Evolutionary conservation across 495 filamentous ascomycete genomes (phyloP).

Genomic region (Patellaria atrata): DNA sequence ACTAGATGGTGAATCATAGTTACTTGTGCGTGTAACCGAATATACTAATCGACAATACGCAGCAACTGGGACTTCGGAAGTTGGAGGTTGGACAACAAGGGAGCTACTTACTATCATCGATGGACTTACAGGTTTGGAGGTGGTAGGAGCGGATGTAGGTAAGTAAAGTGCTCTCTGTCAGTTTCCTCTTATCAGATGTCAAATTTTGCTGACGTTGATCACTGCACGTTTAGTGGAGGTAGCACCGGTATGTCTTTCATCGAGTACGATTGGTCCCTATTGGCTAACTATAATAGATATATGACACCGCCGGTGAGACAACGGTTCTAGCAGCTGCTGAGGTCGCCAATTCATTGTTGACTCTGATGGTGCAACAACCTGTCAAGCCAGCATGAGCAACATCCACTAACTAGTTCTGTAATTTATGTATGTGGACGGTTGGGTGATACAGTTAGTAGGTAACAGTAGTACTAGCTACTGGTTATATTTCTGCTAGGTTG

Average conservation of each 20-base stretch:
- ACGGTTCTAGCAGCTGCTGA: slow-evolving; percentile 36
- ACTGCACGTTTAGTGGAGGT: slow-evolving; percentile 31
- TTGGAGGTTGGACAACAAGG: slow-evolving; percentile 29
- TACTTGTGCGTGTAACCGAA: neutral
- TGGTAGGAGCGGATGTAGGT: slow-evolving; percentile 30
- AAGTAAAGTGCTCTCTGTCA: slow-evolving; percentile 8
- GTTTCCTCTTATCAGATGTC: neutral
- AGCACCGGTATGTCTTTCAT: too few species aligned
- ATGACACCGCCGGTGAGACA: slow-evolving; percentile 35
- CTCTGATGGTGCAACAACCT: slow-evolving; percentile 30
- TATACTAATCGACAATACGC: slow-evolving; percentile 1
- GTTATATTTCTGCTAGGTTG: too few species aligned
- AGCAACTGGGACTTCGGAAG: slow-evolving; percentile 29
- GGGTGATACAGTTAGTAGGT: neutral
- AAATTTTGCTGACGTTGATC: slow-evolving; percentile 1
- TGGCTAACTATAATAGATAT: too few species aligned
- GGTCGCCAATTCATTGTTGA: slow-evolving; percentile 28
- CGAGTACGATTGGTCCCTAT: too few species aligned
- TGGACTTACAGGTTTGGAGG: slow-evolving; percentile 25
- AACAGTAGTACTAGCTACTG: neutral
- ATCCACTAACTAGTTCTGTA: too few species aligned
- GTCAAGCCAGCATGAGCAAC: slow-evolving; percentile 21
- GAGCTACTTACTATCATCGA: slow-evolving; percentile 29
- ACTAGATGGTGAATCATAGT: neutral
- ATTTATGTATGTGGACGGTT: neutral